phyloP scores from a whole-genome alignment of 352 stramenopile species.

The Globisporangium apiculatum region DNA sequence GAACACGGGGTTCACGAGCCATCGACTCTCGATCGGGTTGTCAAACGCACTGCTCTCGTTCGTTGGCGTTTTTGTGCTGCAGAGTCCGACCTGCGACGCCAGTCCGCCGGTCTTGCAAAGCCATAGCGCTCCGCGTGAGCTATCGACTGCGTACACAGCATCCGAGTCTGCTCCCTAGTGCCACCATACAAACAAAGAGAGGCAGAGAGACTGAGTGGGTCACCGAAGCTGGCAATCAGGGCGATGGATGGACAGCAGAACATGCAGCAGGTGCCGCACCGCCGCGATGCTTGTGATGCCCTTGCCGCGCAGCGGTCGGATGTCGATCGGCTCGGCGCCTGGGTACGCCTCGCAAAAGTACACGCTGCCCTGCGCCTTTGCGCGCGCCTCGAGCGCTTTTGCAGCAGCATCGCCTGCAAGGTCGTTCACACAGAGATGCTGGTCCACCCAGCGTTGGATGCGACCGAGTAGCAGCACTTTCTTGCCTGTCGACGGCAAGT shows the following conservation, averaged over 20 bases:
- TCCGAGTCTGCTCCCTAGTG: slow-evolving; percentile 52
- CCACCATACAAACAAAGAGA: neutral
- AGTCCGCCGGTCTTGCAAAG: slow-evolving; percentile 69
- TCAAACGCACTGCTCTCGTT: slow-evolving; percentile 22
- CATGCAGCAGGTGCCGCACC: slow-evolving; percentile 21
- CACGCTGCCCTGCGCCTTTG: slow-evolving; percentile 53
- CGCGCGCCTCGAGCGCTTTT: slow-evolving; percentile 41
- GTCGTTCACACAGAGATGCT: slow-evolving; percentile 51
- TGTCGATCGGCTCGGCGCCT: slow-evolving; percentile 34
- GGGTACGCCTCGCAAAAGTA: slow-evolving; percentile 58
- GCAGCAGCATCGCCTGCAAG: slow-evolving; percentile 51
- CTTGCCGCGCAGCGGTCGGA: slow-evolving; percentile 54
- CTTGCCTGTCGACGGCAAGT: slow-evolving; percentile 68
- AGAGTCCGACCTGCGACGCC: slow-evolving; percentile 60
- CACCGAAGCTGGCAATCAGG: neutral
- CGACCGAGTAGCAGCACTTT: slow-evolving; percentile 67
- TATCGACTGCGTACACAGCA: slow-evolving; percentile 64
- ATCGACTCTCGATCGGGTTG: slow-evolving; percentile 43
- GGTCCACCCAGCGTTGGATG: slow-evolving; percentile 71
- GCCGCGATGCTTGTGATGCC: slow-evolving; percentile 51
- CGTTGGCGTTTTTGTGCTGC: slow-evolving; percentile 23
- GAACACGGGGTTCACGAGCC: slow-evolving; percentile 65
- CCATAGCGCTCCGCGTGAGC: slow-evolving; percentile 42
- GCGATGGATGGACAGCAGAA: neutral
- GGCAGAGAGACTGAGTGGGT: neutral